Evolutionary conservation across 2,329 filamentous ascomycete species (phyloP).

Genomic region (Purpureocillium takamizusanense): DNA sequence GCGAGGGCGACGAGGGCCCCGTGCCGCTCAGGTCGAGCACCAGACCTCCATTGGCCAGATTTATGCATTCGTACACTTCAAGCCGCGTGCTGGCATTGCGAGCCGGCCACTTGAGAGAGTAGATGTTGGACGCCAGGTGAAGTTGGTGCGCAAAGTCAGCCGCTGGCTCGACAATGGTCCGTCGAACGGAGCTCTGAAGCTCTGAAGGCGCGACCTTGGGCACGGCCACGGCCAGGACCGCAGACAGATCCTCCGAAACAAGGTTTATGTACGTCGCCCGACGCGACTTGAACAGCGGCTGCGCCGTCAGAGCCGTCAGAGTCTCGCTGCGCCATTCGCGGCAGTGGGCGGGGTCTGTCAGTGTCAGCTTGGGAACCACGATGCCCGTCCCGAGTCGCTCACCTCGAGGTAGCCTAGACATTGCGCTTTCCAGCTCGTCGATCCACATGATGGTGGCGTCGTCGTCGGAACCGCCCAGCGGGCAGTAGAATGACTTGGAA

Average conservation of each 20-base stretch:
- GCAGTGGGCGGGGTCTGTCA: slow-evolving; percentile 22
- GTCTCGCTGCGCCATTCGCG: slow-evolving; percentile 29
- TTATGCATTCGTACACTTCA: slow-evolving; percentile 27
- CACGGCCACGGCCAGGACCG: slow-evolving; percentile 19
- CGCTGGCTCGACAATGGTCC: slow-evolving; percentile 23
- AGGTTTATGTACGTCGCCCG: slow-evolving; percentile 17
- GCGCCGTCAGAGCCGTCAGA: slow-evolving; percentile 21
- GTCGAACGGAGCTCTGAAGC: slow-evolving; percentile 21
- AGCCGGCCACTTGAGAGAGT: slow-evolving; percentile 27
- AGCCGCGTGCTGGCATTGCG: slow-evolving; percentile 23
- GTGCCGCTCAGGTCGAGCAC: slow-evolving; percentile 19
- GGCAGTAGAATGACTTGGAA: slow-evolving; percentile 26
- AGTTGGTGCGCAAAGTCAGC: slow-evolving; percentile 25
- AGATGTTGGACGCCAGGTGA: slow-evolving; percentile 23
- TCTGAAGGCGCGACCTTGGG: slow-evolving; percentile 17
- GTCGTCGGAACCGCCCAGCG: slow-evolving; percentile 20
- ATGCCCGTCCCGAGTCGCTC: neutral
- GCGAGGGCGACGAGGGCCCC: slow-evolving; percentile 15
- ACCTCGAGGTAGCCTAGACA: slow-evolving; percentile 25
- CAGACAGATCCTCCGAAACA: slow-evolving; percentile 23
- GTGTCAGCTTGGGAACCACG: slow-evolving; percentile 1
- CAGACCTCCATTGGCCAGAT: slow-evolving; percentile 21
- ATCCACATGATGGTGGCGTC: slow-evolving; percentile 23
- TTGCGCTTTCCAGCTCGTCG: slow-evolving; percentile 20
- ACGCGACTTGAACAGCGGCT: slow-evolving; percentile 20